Evolutionary conservation across 2,329 filamentous ascomycete species (phyloP), one percentile per base, ranked within the genome.

Genomic region (Aureobasidium sp.): DNA sequence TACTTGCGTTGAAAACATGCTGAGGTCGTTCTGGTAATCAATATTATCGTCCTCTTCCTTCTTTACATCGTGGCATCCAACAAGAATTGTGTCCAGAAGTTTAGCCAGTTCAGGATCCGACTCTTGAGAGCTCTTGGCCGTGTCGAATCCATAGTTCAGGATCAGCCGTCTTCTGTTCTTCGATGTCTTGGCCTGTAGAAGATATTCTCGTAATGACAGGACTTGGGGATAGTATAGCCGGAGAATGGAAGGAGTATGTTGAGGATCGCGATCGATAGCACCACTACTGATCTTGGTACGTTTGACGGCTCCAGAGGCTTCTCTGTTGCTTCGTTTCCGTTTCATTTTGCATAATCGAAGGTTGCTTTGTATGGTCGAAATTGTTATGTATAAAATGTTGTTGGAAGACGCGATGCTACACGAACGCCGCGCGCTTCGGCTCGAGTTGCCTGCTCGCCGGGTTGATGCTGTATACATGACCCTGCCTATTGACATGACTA

Each of bases 121-220:
- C 3, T 56, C 37, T 36, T 42, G 39, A 5, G 31, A 36, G 7
- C 31, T 85, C 87, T 14, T 22, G 3, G 5, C 34, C 2, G 22
- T 36, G 17, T 69, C 79, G 84, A 34, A 82, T 77, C 49, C 85
- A 77, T 60, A 86, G 71, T 61, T 81, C 27, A 55, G 70, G 62
- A 82, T 75, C 63, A 73, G 77, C 41, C 79, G 77, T 45, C 76
- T 77, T 48, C 80, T 76, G 59, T 74, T 73, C 64, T 77, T 88
- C 5, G 90, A 93, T 12, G 84, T 80, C n/a, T 89, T 87, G 12
- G 95, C 81, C 64, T 79, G 83, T 22, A 92, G 77, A 65, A 92
- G 77, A 75, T 90, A 89, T 63, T 87, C 80, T 68, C 90, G 85
- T 62, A 96, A 77, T 0, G 86, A 86, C 61, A 84, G 73, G 14